Evolutionary conservation across 345 rosid genomes (phyloP), one percentile per base, ranked within the genome.

Genomic region (Populus alba): DNA sequence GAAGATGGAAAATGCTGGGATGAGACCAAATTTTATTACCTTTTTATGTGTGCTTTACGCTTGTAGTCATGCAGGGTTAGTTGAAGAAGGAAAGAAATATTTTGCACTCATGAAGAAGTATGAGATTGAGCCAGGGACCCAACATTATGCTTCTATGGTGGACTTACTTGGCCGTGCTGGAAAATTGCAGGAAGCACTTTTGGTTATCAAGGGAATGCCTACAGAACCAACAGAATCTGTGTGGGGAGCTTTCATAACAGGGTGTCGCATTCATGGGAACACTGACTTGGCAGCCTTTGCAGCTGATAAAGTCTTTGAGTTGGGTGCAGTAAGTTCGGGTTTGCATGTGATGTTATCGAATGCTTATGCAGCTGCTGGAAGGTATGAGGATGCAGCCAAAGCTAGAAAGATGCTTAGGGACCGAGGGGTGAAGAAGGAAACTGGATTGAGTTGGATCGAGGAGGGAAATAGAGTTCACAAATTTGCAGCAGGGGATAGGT

Each of bases 371-470:
- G 98, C 98, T 8, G 97, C 91, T 71, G 96, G 96, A 66, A 90
- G 99, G 80, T 93, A 81, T 29, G 94, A 91, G 75, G 98, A 91
- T 72, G 90, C 97, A 49, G 99, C 98, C 68, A 92, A 75, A 83
- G 94, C 91, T 39, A 83, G 99, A 77, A 93, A 91, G 84, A 70
- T 87, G 88, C 91, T 95, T 41, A 85, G 98, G 72, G 97, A 93
- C 85, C 59, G 71, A 75, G 98, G 99, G 39, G 84, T 91, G 41
- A 95, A 87, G 89, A 95, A 95, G 86, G 98, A 92, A 80, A 92
- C 97, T 22, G 98, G 92, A 23, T 83, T 93, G 80, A 93, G 99
- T 70, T 95, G 99, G 98, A 93, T 95, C 49, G 97, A 95, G 84
- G 96, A 91, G 66, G 96, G 92, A 73, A 95, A 88, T 77, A 92